Evolutionary conservation across 805 yeast genomes (phyloP).

Genomic region (Saturnispora gosingensis): DNA sequence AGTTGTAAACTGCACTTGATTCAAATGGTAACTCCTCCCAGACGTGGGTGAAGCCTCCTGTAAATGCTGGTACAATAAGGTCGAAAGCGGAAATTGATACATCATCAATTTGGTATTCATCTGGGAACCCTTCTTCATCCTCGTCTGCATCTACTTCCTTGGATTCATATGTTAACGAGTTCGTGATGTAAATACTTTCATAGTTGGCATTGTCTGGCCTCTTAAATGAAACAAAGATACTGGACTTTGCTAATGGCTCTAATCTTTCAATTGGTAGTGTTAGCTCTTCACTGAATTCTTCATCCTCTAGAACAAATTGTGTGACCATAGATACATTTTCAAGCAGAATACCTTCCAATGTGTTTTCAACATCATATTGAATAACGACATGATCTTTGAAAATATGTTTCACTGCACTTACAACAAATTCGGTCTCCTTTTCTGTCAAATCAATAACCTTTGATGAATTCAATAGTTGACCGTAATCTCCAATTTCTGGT

Average conservation of each 20-base stretch:
- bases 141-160: slow-evolving; percentile 70
- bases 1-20: slow-evolving; percentile 55
- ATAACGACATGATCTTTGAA: slow-evolving; percentile 65
- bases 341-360: slow-evolving; percentile 66
- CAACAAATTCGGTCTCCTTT: slow-evolving; percentile 86
- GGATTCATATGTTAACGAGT: slow-evolving; percentile 62
- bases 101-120: slow-evolving; percentile 86
- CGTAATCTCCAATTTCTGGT: slow-evolving; percentile 67
- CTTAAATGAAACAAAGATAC: slow-evolving; percentile 67
- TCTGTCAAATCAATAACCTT: slow-evolving; percentile 66
- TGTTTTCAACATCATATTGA: slow-evolving; percentile 79
- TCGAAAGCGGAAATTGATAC: slow-evolving; percentile 72
- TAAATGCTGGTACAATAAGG: slow-evolving; percentile 66
- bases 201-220: slow-evolving; percentile 36
- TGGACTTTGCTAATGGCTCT: slow-evolving; percentile 60
- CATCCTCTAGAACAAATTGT: slow-evolving; percentile 42
- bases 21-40: slow-evolving; percentile 69
- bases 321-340: slow-evolving; percentile 68
- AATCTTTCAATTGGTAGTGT: slow-evolving; percentile 66
- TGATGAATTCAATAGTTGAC: slow-evolving; percentile 67
- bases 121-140: slow-evolving; percentile 79
- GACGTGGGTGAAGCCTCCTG: slow-evolving; percentile 61
- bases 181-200: slow-evolving; percentile 41
- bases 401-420: slow-evolving; percentile 73
- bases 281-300: slow-evolving; percentile 56